Evolutionary conservation across 306 rosid genomes (phyloP).

Genomic region (Quercus robur): DNA sequence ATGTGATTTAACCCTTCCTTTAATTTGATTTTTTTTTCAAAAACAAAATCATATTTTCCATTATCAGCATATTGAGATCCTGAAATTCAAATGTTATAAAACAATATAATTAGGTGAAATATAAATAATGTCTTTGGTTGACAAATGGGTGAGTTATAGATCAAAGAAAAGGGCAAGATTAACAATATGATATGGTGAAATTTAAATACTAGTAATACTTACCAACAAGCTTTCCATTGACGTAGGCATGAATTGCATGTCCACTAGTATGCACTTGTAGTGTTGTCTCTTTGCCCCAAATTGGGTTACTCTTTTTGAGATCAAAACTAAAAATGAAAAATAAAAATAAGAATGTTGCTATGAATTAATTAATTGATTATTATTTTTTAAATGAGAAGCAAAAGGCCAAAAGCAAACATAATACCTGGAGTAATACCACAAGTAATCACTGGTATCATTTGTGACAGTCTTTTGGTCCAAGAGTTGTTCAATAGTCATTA

Average conservation of each 20-base stretch:
- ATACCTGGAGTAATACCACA: conserved; percentile 38
- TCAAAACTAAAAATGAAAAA: conserved; percentile 4
- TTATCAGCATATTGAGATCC: conserved; percentile 28
- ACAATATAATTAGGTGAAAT: not conserved
- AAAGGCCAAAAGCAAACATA: too few relatives aligned
- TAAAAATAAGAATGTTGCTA: too few relatives aligned
- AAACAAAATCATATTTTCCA: conserved; percentile 17
- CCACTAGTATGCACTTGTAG: conserved; percentile 20
- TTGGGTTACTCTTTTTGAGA: not conserved
- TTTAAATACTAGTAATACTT: not conserved
- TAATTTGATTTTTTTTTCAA: conserved; percentile 17
- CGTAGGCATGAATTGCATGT: conserved; percentile 29
- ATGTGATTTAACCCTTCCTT: conserved; percentile 27
- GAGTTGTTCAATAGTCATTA: not conserved
- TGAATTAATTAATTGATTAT: not conserved
- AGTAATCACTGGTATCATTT: conserved; percentile 28
- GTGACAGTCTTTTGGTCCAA: conserved; percentile 34
- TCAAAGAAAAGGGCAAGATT: too few relatives aligned
- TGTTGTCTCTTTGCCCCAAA: not conserved
- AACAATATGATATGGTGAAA: not conserved
- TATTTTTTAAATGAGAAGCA: too few relatives aligned
- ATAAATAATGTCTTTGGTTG: too few relatives aligned
- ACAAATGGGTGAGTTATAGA: too few relatives aligned
- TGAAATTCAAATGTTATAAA: not conserved
- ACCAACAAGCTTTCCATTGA: conserved; percentile 29